These are phyloP conservation scores for Marasmius sp. DNA, from an alignment of 1,284 basidiomycete species.

Conservation along the genomic window DNA sequence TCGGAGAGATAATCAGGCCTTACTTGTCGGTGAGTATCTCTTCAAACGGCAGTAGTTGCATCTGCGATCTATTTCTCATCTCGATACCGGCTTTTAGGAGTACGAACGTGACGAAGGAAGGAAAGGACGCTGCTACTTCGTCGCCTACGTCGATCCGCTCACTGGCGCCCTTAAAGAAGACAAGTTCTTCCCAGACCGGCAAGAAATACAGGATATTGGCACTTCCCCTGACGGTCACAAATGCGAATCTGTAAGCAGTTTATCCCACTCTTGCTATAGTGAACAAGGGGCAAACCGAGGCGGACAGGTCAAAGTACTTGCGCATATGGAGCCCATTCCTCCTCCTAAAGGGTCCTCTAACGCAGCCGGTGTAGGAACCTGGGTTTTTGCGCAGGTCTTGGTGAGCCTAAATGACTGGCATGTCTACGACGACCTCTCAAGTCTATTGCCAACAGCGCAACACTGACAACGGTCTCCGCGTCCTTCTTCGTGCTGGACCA, in stretches of 20 bases:
- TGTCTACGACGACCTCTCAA: neutral
- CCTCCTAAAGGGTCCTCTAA: neutral
- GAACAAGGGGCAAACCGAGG: neutral
- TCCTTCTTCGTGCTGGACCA: neutral
- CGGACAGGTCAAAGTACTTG: too few species aligned
- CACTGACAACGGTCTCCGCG: neutral
- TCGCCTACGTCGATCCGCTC: constrained; percentile 3
- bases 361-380: neutral
- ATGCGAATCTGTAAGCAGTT: neutral
- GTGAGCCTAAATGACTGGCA: neutral
- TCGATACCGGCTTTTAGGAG: neutral
- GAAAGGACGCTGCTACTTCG: constrained; percentile 4
- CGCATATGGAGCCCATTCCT: too few species aligned
- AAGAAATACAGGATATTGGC: neutral
- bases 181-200: neutral
- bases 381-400: neutral
- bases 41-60: neutral
- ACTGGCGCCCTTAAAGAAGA: neutral
- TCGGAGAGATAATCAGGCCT: constrained; percentile 5
- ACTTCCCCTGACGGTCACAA: neutral
- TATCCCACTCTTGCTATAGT: neutral
- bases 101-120: neutral
- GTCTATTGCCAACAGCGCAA: neutral
- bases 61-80: neutral
- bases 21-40: neutral